Conservation (phyloP, 805 yeast genomes). For the Yarrowia divulgata region DNA sequence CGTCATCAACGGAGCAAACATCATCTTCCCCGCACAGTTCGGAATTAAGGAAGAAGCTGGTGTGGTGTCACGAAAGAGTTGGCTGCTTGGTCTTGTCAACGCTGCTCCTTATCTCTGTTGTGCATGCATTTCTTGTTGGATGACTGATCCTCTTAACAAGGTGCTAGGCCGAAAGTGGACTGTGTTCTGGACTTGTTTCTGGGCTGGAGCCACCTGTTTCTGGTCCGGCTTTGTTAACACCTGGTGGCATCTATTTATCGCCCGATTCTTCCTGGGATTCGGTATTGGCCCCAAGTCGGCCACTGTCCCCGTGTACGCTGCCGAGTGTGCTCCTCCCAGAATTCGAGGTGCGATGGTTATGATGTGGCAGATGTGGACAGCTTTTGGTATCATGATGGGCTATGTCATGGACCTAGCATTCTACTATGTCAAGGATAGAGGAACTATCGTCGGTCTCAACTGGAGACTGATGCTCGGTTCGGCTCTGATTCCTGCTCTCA, state of each 20-base stretch:
- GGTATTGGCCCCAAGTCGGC: constrained; percentile 74
- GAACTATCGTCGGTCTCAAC: constrained; percentile 41
- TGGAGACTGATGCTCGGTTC: constrained; percentile 76
- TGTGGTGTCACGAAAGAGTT: constrained; percentile 43
- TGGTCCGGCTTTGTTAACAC: constrained; percentile 70
- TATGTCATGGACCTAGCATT: constrained; percentile 66
- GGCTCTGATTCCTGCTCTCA: constrained; percentile 64
- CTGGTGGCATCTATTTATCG: constrained; percentile 67
- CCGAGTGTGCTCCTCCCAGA: constrained; percentile 65
- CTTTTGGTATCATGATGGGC: constrained; percentile 74
- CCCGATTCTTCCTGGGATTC: constrained; percentile 66
- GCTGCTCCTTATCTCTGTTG: constrained; percentile 72
- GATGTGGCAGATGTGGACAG: constrained; percentile 78
- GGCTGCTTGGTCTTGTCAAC: constrained; percentile 65
- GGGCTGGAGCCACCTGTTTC: constrained; percentile 65
- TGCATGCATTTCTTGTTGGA: constrained; percentile 63
- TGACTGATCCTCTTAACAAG: constrained; percentile 61
- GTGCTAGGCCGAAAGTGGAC: constrained; percentile 65
- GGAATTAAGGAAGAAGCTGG: constrained; percentile 44
- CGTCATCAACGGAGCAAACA: constrained; percentile 70
- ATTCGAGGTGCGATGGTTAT: constrained; percentile 71
- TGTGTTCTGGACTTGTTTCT: constrained; percentile 63
- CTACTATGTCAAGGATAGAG: constrained; percentile 35
- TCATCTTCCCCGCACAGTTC: constrained; percentile 51
- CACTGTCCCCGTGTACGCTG: constrained; percentile 71